Conservation (phyloP, 164 flowering plant genomes). For the Protea cynaroides region DNA sequence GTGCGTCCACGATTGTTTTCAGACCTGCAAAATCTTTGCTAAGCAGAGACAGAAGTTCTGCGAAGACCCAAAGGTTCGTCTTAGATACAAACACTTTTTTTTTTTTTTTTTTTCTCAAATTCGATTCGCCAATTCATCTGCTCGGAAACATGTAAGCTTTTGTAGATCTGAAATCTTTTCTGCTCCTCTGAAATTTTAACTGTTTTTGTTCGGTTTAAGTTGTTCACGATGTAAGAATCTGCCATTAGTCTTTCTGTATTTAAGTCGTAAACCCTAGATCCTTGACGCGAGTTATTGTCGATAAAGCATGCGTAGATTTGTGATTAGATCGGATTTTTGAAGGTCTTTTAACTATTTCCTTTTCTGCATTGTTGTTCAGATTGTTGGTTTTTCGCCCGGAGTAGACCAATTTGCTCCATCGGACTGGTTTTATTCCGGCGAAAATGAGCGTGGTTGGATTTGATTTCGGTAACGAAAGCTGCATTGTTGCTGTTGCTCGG, state of each 20-base stretch:
- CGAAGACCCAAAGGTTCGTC: not conserved
- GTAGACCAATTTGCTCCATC: not conserved
- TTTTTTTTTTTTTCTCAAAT: not conserved
- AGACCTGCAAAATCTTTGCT: no score
- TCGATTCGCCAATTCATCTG: not conserved
- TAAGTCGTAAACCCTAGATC: not conserved
- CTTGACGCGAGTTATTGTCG: not conserved
- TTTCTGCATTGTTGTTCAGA: not conserved
- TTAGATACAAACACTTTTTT: not conserved
- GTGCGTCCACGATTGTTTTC: not conserved
- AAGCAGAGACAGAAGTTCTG: not conserved
- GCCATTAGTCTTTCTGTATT: not conserved
- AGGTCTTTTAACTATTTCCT: not conserved
- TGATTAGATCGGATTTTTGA: not conserved
- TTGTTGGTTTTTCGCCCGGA: not conserved
- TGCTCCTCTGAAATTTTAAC: not conserved
- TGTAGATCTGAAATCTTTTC: not conserved
- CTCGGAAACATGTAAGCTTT: not conserved
- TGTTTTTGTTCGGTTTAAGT: not conserved
- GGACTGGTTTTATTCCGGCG: constrained; percentile 2
- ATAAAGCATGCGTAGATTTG: not conserved
- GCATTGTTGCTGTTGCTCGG: constrained; percentile 91
- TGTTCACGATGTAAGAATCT: not conserved
- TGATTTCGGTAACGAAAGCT: constrained; percentile 90
- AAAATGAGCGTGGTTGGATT: constrained; percentile 97